These are phyloP conservation scores for Suhomyces sp. DNA, from an alignment of 805 yeast species.

Conservation along the genomic window DNA sequence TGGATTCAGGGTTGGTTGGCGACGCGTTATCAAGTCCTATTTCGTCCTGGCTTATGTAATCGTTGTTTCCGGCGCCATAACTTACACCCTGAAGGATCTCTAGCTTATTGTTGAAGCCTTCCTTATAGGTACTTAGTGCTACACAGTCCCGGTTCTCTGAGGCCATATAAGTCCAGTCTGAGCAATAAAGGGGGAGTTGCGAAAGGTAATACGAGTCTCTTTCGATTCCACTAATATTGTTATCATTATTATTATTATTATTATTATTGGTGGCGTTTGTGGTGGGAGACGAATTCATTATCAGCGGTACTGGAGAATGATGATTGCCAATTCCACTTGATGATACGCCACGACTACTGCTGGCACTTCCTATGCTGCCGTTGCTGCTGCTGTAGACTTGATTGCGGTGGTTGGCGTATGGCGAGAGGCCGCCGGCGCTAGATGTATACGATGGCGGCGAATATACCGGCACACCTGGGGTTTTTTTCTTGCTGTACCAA, in stretches of 20 bases:
- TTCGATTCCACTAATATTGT: slow-evolving; percentile 8
- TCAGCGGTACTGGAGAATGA: not conserved
- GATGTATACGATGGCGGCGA: slow-evolving; percentile 2
- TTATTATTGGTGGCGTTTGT: not conserved
- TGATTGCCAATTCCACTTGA: not conserved
- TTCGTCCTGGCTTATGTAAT: slow-evolving; percentile 8
- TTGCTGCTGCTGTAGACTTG: slow-evolving; percentile 1
- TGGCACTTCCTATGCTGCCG: not conserved
- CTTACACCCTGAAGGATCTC: slow-evolving; percentile 43
- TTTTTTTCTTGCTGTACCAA: slow-evolving; percentile 6
- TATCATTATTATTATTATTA: not conserved
- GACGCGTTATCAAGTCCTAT: slow-evolving; percentile 7
- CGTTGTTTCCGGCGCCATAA: slow-evolving; percentile 22
- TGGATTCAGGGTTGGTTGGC: slow-evolving; percentile 4
- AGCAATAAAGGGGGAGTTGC: slow-evolving; percentile 31
- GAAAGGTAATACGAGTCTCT: slow-evolving; percentile 24
- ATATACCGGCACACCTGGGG: not conserved
- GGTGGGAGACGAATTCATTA: not conserved
- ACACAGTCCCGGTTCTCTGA: slow-evolving; percentile 42
- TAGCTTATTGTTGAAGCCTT: slow-evolving; percentile 68
- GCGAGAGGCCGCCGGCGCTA: slow-evolving; percentile 2
- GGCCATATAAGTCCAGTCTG: slow-evolving; percentile 31
- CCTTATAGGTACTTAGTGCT: slow-evolving; percentile 76
- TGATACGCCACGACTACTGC: not conserved
- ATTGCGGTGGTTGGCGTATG: slow-evolving; percentile 3